Evolutionary conservation across 2,329 filamentous ascomycete genomes (phyloP), one percentile per base, ranked within the genome.

Genomic region (Neopestalotiopsis rosae): DNA sequence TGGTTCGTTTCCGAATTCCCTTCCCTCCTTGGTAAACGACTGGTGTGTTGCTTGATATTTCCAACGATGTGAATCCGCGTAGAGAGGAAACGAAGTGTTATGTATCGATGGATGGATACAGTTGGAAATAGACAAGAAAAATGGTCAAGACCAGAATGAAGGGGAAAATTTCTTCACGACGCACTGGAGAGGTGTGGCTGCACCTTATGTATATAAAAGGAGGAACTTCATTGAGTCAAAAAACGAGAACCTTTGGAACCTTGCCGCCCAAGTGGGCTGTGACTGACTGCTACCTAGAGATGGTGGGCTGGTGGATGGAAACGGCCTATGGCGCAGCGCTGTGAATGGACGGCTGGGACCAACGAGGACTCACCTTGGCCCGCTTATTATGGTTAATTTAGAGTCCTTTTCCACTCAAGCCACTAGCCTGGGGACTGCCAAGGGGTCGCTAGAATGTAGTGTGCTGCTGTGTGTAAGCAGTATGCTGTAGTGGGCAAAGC

Each of bases 201-300:
- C 13, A 61, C 7, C n/a, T 59, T 24, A 12, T 30, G n/a, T 20
- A 5, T 4, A 24, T 30, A 24, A 34, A 28, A 32, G 14, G 24
- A 40, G 12, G 34, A 40, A 61, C 20, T 40, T 30, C 10, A n/a
- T 52, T 52, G 45, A 52, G 45, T 38, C 30, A 34, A 24, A 24
- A 24, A 24, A 40, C 59, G 9, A 40, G 4, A 38, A 6, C 24
- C 24, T 24, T 24, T 24, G 24, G 30, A 61, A 40, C 32, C 30
- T 13, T 61, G 59, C 59, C 32, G n/a, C 34, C 28, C 30, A 40
- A 38, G 59, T 40, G 59, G 59, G 59, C 59, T 61, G 59, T 61
- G 59, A 14, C n/a, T 61, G 59, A 14, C n/a, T 34, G 32, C 30
- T 34, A 30, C 28, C 28, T 40, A 20, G 34, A n/a, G 13, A 24